Evolutionary conservation across 2,329 filamentous ascomycete genomes (phyloP), one percentile per base, ranked within the genome.

Genomic region (Pseudonectria buxi): DNA sequence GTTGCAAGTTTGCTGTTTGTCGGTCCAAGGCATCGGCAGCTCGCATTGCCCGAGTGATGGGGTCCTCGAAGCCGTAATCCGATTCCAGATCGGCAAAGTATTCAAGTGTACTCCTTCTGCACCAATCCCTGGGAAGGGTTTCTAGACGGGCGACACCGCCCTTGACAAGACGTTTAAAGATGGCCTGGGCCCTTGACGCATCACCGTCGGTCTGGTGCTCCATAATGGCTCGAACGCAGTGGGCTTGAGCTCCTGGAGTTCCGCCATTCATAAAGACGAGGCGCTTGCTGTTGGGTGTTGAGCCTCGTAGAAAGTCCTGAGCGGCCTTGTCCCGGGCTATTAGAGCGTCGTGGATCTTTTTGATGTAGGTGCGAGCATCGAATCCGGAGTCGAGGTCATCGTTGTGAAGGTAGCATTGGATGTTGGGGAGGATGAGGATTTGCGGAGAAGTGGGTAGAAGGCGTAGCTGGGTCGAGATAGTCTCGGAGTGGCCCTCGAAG

Each of bases 261-360:
- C 78, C 76, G 3, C 77, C 78, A 34, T 77, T 69, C 55, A 78
- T 61, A 44, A 82, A 78, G 7, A 78, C 76, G 4, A 81, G 54
- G 37, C 69, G 68, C 44, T 71, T 76, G 39, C 67, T 65, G 33
- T 57, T 55, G 9, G 61, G 51, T 1, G 64, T 65, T 6, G 71
- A 67, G 9, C 59, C 59, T 27, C 58, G 54, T 15, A 81, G 53
- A 46, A 81, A 82, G 3, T 60, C 51, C 22, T 61, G 56, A 7
- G 76, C 77, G 28, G 60, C 60, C 34, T 71, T 59, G 22, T 63
- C 59, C 28, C 77, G 69, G 13, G 63, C 56, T 31, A 56, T 43
- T 22, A 68, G 62, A 12, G 72, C 74, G 31, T 67, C 57, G 47
- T 80, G 73, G 6, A 77, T 62, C 35, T 61, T 56, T 28, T 64